A percentile compares a stretch with the other conserved stretches of the same genome.
phyloP scores from a whole-genome alignment of 805 yeast species.

The Zygoascus tannicola region DNA sequence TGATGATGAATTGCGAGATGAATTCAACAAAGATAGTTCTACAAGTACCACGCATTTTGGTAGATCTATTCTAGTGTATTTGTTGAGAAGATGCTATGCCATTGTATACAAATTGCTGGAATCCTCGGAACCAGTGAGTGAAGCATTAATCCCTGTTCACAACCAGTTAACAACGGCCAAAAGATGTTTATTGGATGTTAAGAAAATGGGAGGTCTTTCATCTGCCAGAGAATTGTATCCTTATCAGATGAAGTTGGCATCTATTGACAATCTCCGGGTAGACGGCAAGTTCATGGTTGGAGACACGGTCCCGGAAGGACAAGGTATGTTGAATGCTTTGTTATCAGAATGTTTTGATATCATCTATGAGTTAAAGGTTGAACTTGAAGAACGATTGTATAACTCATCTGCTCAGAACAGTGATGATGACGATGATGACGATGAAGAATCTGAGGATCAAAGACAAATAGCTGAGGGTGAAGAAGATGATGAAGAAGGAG shows the following conservation, averaged over 20 bases:
- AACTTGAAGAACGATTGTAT: slow-evolving; percentile 51
- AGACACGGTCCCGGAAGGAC: slow-evolving; percentile 93
- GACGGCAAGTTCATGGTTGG: slow-evolving; percentile 91
- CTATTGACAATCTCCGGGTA: slow-evolving; percentile 72
- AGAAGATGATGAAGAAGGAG: slow-evolving; percentile 6
- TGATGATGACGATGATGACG: slow-evolving; percentile 2
- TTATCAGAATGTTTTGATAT: slow-evolving; percentile 93
- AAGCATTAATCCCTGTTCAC: slow-evolving; percentile 85
- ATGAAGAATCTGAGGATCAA: neutral
- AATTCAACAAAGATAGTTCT: slow-evolving; percentile 11
- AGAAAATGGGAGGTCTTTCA: slow-evolving; percentile 85
- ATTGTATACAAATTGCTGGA: slow-evolving; percentile 81
- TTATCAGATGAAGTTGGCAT: slow-evolving; percentile 86
- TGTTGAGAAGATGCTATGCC: slow-evolving; percentile 85
- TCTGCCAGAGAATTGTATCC: slow-evolving; percentile 88
- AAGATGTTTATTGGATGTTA: slow-evolving; percentile 79
- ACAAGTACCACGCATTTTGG: slow-evolving; percentile 15
- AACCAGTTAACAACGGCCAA: slow-evolving; percentile 89
- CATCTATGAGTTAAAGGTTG: slow-evolving; percentile 80
- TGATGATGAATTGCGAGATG: slow-evolving; percentile 51
- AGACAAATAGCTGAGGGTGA: neutral
- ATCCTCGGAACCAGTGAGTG: slow-evolving; percentile 91
- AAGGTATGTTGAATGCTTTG: slow-evolving; percentile 85
- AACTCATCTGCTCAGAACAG: slow-evolving; percentile 21
- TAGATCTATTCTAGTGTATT: slow-evolving; percentile 50